These are phyloP conservation scores for Tetrahymena elliotti DNA, from an alignment of 73 alveolate species.

Conservation along the genomic window DNA sequence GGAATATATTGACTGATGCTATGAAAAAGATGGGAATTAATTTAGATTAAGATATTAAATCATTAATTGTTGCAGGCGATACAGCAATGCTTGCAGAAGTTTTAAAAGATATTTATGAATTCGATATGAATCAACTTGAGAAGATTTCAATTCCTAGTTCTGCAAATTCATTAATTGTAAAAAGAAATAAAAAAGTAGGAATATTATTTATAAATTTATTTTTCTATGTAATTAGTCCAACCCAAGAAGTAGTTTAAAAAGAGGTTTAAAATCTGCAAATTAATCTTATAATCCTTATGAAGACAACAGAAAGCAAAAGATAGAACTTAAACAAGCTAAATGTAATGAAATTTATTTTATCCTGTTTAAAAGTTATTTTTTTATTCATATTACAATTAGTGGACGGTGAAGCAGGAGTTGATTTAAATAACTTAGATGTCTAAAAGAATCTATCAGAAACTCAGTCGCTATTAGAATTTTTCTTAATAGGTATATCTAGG, in stretches of 20 bases:
- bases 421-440: conserved; percentile 20
- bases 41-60: conserved; percentile 33
- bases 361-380: not conserved
- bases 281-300: not conserved
- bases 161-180: conserved; percentile 6
- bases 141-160: conserved; percentile 18
- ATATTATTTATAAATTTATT: conserved; percentile 6
- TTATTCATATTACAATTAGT: not conserved
- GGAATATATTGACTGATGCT: conserved; percentile 57
- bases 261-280: not conserved
- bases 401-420: conserved; percentile 4
- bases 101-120: conserved; percentile 29
- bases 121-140: conserved; percentile 15
- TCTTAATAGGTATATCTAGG: conserved; percentile 12
- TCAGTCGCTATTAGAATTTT: conserved; percentile 13
- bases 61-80: conserved; percentile 29
- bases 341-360: not conserved
- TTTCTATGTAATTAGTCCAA: conserved; percentile 5
- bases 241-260: not conserved
- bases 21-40: conserved; percentile 30
- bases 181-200: conserved; percentile 20
- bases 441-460: conserved; percentile 22
- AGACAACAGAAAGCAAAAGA: not conserved
- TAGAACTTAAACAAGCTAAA: not conserved
- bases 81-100: conserved; percentile 31